Base-by-base conservation (phyloP, 768 basidiomycete genomes). In the Kwoniella sp. region DNA sequence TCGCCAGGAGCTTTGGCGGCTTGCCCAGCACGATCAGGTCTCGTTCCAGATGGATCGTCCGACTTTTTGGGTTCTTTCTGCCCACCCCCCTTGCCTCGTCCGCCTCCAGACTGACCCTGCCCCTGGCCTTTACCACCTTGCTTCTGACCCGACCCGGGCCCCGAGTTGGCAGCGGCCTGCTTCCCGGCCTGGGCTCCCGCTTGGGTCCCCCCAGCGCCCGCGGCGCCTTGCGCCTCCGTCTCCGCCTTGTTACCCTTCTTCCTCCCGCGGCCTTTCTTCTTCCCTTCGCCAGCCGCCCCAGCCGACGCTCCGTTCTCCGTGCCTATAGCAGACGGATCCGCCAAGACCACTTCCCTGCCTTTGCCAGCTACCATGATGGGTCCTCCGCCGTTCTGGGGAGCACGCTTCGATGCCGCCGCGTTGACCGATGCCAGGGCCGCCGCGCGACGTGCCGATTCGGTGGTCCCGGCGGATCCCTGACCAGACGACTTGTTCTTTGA, bases 361-460 rank as follows among this genome's bases (percentile, higher is more conserved):
- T 65, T 64, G 11, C 68, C 68, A 15, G 68, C 68, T 3, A 67
- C 50, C 56, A 70, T 53, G 11, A 50, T 44, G 6, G 55, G 36
- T 6, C 54, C 60, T 3, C 39, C 46, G 15, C 46, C 46, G 19
- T 49, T 33, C 32, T 59, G 53, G 10, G 63, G 56, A 7, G 57
- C 49, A 11, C 68, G 55, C 22, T 60, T 57, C 3, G 62, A 57
- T 36, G 65, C 61, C 2, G 68, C 65, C 2, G 57, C 53, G 11
- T 48, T 42, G 25, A 65, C 59, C n/a, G 50, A 39, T 3, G 63
- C 61, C 14, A 62, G 36, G 15, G 65, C 68, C 2, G 60, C 51
- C 26, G 50, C 43, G 40, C 59, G 50, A 5, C 60, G 45, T 6
- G 59, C 51, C 6, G 50, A 37, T 19, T 52, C 59, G 9, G 57